Evolutionary conservation across 768 basidiomycete species (phyloP).

Genomic region (Russula compacta): DNA sequence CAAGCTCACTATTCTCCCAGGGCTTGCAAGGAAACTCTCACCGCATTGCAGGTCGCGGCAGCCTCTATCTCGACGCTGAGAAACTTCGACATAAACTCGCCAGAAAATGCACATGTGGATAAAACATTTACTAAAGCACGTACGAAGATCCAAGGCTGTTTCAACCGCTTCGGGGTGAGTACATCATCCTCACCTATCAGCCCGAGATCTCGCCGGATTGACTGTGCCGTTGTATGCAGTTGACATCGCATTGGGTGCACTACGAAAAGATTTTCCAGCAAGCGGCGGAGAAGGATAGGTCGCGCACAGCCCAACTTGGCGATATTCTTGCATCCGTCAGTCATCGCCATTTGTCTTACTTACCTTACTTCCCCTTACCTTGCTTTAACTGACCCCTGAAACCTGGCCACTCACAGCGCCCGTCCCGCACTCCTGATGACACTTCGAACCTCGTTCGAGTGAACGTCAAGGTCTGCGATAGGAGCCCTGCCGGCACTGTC

Average conservation of each 20-base stretch:
- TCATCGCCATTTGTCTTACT: background rate
- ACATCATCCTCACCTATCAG: background rate
- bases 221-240: background rate
- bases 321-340: conserved; percentile 11
- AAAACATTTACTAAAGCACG: background rate
- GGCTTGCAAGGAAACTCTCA: conserved; percentile 3
- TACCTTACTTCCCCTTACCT: no score
- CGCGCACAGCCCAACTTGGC: conserved; percentile 2
- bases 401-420: background rate
- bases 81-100: conserved; percentile 1
- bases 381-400: background rate
- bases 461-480: conserved; percentile 5
- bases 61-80: background rate
- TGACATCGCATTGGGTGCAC: conserved; percentile 6
- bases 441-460: conserved; percentile 4
- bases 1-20: background rate
- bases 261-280: conserved; percentile 13
- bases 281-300: conserved; percentile 13
- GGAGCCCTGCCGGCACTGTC: background rate
- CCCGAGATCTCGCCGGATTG: background rate
- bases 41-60: conserved; percentile 4
- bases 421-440: background rate
- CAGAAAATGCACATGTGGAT: conserved; percentile 2
- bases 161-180: conserved; percentile 10
- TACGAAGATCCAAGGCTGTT: conserved; percentile 8